Evolutionary conservation across 2,329 filamentous ascomycete genomes (phyloP), one percentile per base, ranked within the genome.

Genomic region (Colletotrichum karsti): DNA sequence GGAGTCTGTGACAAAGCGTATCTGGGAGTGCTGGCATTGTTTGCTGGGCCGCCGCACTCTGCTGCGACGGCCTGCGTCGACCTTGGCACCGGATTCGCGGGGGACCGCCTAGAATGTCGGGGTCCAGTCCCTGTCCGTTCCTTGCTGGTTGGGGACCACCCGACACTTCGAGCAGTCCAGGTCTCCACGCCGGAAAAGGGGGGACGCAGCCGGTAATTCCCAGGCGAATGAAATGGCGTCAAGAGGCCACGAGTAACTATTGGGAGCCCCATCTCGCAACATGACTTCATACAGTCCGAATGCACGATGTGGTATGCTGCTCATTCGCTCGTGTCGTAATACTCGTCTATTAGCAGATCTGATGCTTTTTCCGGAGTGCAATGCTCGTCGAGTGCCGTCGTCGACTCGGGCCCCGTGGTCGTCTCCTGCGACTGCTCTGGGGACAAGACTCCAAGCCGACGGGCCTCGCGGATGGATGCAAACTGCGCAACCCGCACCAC

Each of bases 141-240:
- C 54, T 54, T 68, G 65, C 61, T 67, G 33, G 59, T 64, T 67
- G 53, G 64, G 37, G 64, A 46, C 44, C 59, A 26, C 26, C 53
- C 44, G 37, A 33, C n/a, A 26, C 37, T 33, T 48, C 18, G 58
- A 33, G 15, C 22, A 66, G 20, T 50, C 46, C 46, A 4, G 24
- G 24, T 35, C 50, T 63, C 59, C 64, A 46, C 44, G 22, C 44
- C 44, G 39, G 22, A 28, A 18, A 41, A 28, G 22, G 39, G 35
- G 51, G 65, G 51, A 51, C 51, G 44, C 37, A 64, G 60, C 48
- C 53, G 59, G 64, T 13, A 51, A 46, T 65, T 33, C 56, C 63
- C 58, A 70, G 41, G 63, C 80, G 80, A 83, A 83, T 82, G 73
- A 75, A 75, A 79, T 70, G 73, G 69, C 76, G 74, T 74, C 71